Evolutionary conservation across 768 basidiomycete species (phyloP).

Genomic region (Macrolepiota dolichaula): DNA sequence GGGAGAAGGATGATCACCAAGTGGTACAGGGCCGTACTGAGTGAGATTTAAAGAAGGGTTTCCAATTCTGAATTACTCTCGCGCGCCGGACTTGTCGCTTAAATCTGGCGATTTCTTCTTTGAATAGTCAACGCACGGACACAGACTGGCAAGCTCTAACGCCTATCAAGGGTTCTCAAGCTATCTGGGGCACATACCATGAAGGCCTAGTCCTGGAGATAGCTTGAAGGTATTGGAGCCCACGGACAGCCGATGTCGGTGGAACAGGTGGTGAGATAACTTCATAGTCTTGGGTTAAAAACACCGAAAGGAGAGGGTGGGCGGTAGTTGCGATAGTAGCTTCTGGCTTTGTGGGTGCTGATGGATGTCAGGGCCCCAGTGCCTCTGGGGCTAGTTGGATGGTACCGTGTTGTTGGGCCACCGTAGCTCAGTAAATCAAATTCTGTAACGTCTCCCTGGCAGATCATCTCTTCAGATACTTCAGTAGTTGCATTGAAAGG

Average conservation of each 20-base stretch:
- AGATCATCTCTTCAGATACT: not conserved
- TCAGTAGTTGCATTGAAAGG: not conserved
- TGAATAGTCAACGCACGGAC: not conserved
- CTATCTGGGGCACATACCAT: not conserved
- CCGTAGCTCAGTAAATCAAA: not conserved
- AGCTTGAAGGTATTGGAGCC: not conserved
- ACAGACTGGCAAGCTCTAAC: not conserved
- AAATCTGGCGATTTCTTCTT: not conserved
- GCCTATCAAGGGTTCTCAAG: constrained; percentile 6
- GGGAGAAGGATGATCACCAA: not conserved
- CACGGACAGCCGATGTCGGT: constrained; percentile 4
- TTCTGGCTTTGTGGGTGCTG: not conserved
- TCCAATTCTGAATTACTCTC: not conserved
- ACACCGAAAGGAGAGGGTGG: not conserved
- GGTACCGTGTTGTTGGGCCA: not conserved
- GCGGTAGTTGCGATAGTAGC: not conserved
- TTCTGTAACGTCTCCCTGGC: not conserved
- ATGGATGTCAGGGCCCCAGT: not conserved
- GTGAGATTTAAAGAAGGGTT: not conserved
- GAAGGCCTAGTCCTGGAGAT: not conserved
- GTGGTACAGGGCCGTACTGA: not conserved
- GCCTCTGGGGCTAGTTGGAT: not conserved
- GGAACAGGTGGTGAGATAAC: not conserved
- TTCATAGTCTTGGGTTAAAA: too few species aligned
- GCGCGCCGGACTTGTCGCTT: not conserved